These are phyloP conservation scores for Gossypium thurberi DNA, from an alignment of 345 rosid genomes.

Conservation along the genomic window DNA sequence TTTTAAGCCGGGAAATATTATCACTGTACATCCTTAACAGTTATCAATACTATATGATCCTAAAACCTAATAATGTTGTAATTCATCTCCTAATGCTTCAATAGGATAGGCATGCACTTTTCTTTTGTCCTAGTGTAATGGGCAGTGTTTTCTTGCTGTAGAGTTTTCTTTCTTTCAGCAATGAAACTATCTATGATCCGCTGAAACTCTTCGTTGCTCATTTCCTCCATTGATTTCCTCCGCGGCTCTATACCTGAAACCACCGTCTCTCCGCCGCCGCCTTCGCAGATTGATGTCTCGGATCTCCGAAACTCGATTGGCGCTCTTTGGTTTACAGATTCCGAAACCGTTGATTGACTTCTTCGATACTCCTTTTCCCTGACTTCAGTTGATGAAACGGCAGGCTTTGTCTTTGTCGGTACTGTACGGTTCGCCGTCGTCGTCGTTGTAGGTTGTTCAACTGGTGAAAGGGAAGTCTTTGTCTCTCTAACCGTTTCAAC, in stretches of 20 bases:
- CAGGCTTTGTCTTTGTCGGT: not conserved
- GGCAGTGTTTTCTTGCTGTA: not conserved
- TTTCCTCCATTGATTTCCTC: constrained; percentile 18
- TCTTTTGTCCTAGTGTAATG: not conserved
- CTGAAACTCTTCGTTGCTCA: constrained; percentile 30
- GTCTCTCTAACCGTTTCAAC: not conserved
- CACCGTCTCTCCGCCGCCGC: not conserved
- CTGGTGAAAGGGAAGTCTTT: not conserved
- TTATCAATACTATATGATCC: not conserved
- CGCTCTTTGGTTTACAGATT: not conserved
- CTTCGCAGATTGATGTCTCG: not conserved
- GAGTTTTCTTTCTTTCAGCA: constrained; percentile 13
- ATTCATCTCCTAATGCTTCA: not conserved
- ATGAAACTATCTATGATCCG: constrained; percentile 27
- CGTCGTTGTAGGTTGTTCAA: not conserved
- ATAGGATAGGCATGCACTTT: not conserved
- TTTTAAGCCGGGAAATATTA: not conserved
- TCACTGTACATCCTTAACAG: not conserved
- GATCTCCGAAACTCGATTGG: not conserved
- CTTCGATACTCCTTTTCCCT: not conserved
- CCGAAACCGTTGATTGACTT: not conserved
- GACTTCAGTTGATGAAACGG: not conserved
- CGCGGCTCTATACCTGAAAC: not conserved
- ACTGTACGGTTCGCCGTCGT: not conserved
- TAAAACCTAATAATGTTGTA: not conserved